Percentiles rank a stretch among this genome's conserved stretches.
These are phyloP conservation scores for Calonectria naviculata DNA, from an alignment of 2,329 filamentous ascomycete genomes.

Conservation along the genomic window DNA sequence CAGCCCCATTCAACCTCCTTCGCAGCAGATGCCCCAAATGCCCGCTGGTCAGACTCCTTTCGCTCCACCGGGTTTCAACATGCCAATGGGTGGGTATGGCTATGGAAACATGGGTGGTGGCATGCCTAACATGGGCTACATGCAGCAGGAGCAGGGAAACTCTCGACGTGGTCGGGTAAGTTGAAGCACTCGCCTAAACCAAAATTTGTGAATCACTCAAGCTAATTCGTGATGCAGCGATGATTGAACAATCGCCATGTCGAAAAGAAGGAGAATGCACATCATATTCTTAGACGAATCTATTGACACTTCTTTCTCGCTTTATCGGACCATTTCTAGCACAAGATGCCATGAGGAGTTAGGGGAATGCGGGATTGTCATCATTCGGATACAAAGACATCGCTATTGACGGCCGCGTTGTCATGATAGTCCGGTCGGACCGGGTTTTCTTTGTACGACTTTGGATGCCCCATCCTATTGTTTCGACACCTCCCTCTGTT, in stretches of 20 bases:
- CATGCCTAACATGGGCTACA: conserved; percentile 62
- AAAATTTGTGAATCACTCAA: conserved; percentile 2
- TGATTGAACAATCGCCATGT: conserved; percentile 32
- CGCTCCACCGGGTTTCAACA: conserved; percentile 61
- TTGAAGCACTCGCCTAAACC: conserved; percentile 26
- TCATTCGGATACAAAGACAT: conserved; percentile 31
- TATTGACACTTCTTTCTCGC: conserved; percentile 31
- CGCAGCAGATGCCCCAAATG: conserved; percentile 54
- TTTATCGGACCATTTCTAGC: conserved; percentile 31
- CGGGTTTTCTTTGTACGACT: conserved; percentile 25
- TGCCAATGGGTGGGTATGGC: conserved; percentile 57
- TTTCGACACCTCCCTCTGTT: conserved; percentile 33
- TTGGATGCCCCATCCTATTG: conserved; percentile 36
- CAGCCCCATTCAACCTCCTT: conserved; percentile 61
- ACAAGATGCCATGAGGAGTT: conserved; percentile 39
- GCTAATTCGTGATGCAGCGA: conserved; percentile 43
- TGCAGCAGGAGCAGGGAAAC: conserved; percentile 66
- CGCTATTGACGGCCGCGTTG: conserved; percentile 27
- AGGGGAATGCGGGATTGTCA: conserved; percentile 25
- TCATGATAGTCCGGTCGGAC: conserved; percentile 26
- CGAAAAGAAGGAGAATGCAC: conserved; percentile 13
- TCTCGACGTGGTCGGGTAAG: conserved; percentile 69
- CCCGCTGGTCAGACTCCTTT: conserved; percentile 56
- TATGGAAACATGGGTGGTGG: conserved; percentile 58
- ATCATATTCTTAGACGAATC: conserved; percentile 29